Evolutionary conservation across 2,329 filamentous ascomycete species (phyloP).

Genomic region (Calonectria crousiana): DNA sequence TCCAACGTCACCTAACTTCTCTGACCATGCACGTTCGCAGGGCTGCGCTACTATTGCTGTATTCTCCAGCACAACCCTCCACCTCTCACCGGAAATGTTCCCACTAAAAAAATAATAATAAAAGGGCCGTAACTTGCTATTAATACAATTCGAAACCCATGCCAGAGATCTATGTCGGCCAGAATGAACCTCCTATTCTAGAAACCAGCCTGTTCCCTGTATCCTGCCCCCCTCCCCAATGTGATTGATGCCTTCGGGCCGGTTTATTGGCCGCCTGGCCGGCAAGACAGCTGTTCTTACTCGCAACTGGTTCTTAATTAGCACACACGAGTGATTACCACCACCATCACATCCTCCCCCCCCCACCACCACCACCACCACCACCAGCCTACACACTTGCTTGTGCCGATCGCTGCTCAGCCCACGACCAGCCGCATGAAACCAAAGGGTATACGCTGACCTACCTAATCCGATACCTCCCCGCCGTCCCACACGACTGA

Average conservation of each 20-base stretch:
- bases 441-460: background rate
- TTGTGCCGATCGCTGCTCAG: background rate
- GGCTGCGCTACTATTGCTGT: background rate
- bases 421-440: slow-evolving; percentile 8
- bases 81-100: background rate
- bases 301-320: background rate
- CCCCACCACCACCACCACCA: background rate
- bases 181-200: background rate
- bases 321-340: background rate
- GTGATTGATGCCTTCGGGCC: background rate
- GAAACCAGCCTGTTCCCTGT: slow-evolving; percentile 1
- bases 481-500: background rate
- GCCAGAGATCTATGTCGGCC: background rate
- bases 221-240: background rate
- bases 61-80: background rate
- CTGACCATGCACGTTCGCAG: background rate
- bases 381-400: background rate
- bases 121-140: background rate
- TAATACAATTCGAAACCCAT: background rate
- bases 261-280: background rate
- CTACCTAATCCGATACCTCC: background rate
- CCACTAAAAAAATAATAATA: background rate
- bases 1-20: background rate
- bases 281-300: background rate
- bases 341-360: background rate